Evolutionary conservation across 164 flowering plant species (phyloP).

Genomic region (Dillenia turbinata): DNA sequence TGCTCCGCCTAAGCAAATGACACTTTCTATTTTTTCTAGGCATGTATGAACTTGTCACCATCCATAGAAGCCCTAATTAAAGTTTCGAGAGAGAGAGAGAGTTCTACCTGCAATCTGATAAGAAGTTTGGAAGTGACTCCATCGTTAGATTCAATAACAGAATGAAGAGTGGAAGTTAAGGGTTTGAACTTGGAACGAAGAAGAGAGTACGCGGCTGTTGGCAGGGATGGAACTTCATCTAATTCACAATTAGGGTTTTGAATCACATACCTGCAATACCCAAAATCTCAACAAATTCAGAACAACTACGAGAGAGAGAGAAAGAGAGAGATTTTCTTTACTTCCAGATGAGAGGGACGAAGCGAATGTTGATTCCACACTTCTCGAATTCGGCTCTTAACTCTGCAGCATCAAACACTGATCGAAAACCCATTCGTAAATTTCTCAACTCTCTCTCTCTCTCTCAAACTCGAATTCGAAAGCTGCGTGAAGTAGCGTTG

Average conservation of each 20-base stretch:
- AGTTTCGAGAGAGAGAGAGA: no score
- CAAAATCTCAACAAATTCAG: neutral
- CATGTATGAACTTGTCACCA: no score
- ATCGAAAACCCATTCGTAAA: slow-evolving; percentile 30
- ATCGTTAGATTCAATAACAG: slow-evolving; percentile 58
- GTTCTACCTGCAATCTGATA: slow-evolving; percentile 63
- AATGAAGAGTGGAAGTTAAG: slow-evolving; percentile 52
- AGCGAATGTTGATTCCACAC: slow-evolving; percentile 51
- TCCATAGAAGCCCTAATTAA: no score
- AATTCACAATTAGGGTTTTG: slow-evolving; percentile 58
- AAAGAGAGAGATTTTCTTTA: slow-evolving; percentile 16
- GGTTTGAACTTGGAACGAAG: slow-evolving; percentile 50
- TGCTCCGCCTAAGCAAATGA: no score
- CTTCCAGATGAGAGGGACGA: slow-evolving; percentile 85
- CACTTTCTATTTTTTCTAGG: no score
- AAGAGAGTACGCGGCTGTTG: slow-evolving; percentile 55
- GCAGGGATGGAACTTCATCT: slow-evolving; percentile 71
- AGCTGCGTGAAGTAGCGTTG: no score
- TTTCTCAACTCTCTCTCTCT: no score
- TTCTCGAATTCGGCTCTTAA: slow-evolving; percentile 51
- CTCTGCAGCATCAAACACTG: slow-evolving; percentile 65
- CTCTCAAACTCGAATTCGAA: no score
- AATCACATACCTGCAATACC: slow-evolving; percentile 36
- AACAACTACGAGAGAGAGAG: slow-evolving; percentile 4
- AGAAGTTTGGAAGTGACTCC: slow-evolving; percentile 89